phyloP scores from a whole-genome alignment of 2,329 filamentous ascomycete genomes.

The Apiospora pterosperma region DNA sequence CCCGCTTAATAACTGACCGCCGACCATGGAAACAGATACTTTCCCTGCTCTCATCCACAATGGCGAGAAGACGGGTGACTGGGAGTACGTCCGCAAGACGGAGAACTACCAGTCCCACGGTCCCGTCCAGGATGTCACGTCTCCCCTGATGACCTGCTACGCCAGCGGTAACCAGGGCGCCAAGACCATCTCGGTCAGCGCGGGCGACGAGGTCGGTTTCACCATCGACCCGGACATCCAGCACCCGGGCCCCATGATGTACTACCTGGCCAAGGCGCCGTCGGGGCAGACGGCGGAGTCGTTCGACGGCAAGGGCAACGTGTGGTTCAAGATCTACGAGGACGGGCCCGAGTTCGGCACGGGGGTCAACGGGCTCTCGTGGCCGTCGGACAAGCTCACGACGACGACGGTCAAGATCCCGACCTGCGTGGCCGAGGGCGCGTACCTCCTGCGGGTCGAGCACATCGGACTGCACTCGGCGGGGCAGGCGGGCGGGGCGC shows the following conservation, averaged over 20 bases:
- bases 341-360: conserved; percentile 35
- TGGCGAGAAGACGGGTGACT: conserved; percentile 2
- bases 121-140: conserved; percentile 28
- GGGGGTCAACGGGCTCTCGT: conserved; percentile 28
- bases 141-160: conserved; percentile 30
- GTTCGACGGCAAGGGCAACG: conserved; percentile 34
- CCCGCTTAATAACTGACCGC: neutral
- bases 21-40: neutral
- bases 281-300: conserved; percentile 29
- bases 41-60: conserved; percentile 2
- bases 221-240: conserved; percentile 35
- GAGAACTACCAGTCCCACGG: conserved; percentile 31
- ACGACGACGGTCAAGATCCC: conserved; percentile 39
- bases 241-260: conserved; percentile 37
- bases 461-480: conserved; percentile 46
- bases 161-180: conserved; percentile 28
- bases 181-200: conserved; percentile 38
- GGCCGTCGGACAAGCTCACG: conserved; percentile 36
- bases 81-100: conserved; percentile 22
- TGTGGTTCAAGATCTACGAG: conserved; percentile 44
- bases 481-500: conserved; percentile 35
- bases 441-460: conserved; percentile 47
- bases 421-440: conserved; percentile 38
- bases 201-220: conserved; percentile 35
- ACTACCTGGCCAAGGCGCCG: conserved; percentile 39